These are phyloP conservation scores for Loxodes magnus DNA, from an alignment of 73 alveolate genomes.

Conservation along the genomic window DNA sequence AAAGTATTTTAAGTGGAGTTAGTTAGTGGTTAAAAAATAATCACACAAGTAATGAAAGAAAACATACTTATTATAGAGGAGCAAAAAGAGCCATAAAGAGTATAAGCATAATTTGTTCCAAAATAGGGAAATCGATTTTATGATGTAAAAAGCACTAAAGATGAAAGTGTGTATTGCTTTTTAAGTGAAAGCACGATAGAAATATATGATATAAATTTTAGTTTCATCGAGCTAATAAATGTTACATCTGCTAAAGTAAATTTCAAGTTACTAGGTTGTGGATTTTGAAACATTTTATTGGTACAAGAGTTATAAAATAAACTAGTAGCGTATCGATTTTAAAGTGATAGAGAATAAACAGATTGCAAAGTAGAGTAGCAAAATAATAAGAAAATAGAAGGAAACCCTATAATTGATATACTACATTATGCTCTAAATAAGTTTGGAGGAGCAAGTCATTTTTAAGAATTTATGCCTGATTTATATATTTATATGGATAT, in stretches of 20 bases:
- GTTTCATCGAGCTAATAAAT: not conserved
- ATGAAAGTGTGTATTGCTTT: not conserved
- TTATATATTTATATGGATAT: no score
- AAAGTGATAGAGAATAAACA: not conserved
- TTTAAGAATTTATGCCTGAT: no score
- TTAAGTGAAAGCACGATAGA: not conserved
- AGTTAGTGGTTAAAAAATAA: no score
- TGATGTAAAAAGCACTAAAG: not conserved
- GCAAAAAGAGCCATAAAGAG: no score
- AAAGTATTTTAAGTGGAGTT: not conserved
- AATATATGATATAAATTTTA: constrained; percentile 1
- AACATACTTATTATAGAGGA: not conserved
- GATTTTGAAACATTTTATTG: not conserved
- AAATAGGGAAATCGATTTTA: not conserved
- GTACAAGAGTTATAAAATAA: not conserved
- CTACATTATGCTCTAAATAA: not conserved
- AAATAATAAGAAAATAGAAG: not conserved
- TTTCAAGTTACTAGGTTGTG: not conserved
- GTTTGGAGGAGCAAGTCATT: no score
- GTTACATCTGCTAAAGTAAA: not conserved
- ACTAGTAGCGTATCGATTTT: not conserved
- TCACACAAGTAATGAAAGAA: not conserved
- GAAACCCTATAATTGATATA: constrained; percentile 6
- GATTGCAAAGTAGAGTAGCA: not conserved
- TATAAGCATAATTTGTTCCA: no score